Conservation (phyloP, 1,284 basidiomycete genomes). For the Phellinidium pouzarii region DNA sequence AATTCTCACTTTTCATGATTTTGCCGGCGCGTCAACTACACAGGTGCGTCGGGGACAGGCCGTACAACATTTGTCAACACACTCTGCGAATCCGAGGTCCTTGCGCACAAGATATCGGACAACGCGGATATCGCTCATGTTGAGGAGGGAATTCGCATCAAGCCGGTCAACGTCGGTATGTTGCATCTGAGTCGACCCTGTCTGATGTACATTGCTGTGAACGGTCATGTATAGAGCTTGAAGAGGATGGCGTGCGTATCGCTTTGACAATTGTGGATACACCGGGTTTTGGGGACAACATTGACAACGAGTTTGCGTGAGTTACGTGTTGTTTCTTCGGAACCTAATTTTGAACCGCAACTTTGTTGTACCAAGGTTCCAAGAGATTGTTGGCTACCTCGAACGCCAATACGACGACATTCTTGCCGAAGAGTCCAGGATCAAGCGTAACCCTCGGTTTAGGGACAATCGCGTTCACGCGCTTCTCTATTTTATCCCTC, state of each 20-base stretch:
- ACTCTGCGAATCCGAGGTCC: constrained; percentile 88
- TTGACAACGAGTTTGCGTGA: constrained; percentile 97
- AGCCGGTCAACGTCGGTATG: constrained; percentile 90
- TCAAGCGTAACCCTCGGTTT: constrained; percentile 99
- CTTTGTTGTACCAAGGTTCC: constrained; percentile 54
- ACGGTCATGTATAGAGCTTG: constrained; percentile 65
- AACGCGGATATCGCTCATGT: constrained; percentile 87
- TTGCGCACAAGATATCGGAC: constrained; percentile 82
- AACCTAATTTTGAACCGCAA: constrained; percentile 1
- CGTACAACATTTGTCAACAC: constrained; percentile 98
- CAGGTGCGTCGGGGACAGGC: constrained; percentile 93
- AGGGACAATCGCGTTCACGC: constrained; percentile 96
- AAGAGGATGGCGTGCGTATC: constrained; percentile 97
- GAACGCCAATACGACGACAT: constrained; percentile 99
- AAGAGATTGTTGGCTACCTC: constrained; percentile 94
- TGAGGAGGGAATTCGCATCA: constrained; percentile 94
- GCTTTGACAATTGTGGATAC: constrained; percentile 98
- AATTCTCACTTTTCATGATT: constrained; percentile 18
- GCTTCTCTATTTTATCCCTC: constrained; percentile 96
- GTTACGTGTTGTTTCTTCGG: constrained; percentile 30
- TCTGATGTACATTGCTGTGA: constrained; percentile 3
- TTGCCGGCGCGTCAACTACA: constrained; percentile 20
- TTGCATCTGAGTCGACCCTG: constrained; percentile 20
- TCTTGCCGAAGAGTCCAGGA: constrained; percentile 96
- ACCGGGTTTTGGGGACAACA: constrained; percentile 97